These are phyloP conservation scores for Fusarium heterosporum DNA, from an alignment of 2,329 filamentous ascomycete species.

Conservation along the genomic window DNA sequence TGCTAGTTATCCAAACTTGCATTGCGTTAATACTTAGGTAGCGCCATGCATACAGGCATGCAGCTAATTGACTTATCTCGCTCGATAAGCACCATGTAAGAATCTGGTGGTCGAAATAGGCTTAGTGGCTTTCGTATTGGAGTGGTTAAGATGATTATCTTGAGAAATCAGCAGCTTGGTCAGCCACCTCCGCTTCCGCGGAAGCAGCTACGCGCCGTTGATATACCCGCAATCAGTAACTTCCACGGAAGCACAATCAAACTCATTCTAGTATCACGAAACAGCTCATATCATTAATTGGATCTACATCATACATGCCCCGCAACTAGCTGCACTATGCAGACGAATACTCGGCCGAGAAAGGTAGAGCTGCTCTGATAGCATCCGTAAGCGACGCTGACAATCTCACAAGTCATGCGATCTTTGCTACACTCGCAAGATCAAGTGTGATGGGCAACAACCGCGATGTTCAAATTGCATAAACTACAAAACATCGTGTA, in stretches of 20 bases:
- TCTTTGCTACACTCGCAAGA: slow-evolving; percentile 19
- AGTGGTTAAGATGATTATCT: background rate
- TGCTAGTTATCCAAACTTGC: no score
- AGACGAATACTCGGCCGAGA: background rate
- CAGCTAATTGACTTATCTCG: no score
- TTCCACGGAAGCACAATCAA: background rate
- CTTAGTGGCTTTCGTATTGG: background rate
- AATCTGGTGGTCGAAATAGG: background rate
- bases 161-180: slow-evolving; percentile 3
- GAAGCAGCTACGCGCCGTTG: slow-evolving; percentile 1
- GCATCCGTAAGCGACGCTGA: background rate
- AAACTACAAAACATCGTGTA: slow-evolving; percentile 1
- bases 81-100: no score
- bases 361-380: slow-evolving; percentile 1
- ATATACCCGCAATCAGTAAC: background rate
- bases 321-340: background rate
- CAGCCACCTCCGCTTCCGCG: slow-evolving; percentile 16
- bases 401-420: slow-evolving; percentile 4
- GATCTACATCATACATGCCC: background rate
- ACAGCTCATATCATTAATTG: background rate
- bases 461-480: slow-evolving; percentile 16
- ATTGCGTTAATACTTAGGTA: no score
- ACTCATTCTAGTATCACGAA: background rate
- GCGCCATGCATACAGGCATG: no score
- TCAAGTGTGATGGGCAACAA: slow-evolving; percentile 14